Conservation (phyloP, 139 green algal genomes). For the Volvox reticuliferus region DNA sequence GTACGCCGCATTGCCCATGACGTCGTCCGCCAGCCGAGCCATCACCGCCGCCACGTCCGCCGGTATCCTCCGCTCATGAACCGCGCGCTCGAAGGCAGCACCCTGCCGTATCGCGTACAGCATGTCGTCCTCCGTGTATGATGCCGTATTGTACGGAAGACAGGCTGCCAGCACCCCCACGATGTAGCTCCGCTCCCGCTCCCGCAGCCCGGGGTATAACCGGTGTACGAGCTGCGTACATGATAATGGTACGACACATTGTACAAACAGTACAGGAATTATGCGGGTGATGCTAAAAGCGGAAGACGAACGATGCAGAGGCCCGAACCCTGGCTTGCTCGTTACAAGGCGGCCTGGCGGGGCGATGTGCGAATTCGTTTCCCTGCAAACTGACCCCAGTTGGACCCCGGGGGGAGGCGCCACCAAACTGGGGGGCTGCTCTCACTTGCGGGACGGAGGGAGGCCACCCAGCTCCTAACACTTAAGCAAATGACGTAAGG, state of each 20-base stretch:
- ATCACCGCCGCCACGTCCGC: neutral
- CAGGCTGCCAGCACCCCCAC: slow-evolving; percentile 25
- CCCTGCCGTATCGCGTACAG: slow-evolving; percentile 32
- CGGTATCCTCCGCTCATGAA: slow-evolving; percentile 4
- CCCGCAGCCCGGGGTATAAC: neutral
- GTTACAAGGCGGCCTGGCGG: no score
- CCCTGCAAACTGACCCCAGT: no score
- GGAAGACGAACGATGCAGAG: neutral
- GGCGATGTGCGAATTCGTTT: no score
- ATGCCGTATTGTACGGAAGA: slow-evolving; percentile 45
- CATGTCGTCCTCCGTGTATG: slow-evolving; percentile 54
- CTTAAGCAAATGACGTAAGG: no score
- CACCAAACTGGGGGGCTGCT: no score
- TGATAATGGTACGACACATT: neutral
- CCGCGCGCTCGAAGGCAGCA: slow-evolving; percentile 40
- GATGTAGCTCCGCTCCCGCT: slow-evolving; percentile 20
- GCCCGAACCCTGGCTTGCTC: no score
- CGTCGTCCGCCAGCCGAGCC: slow-evolving; percentile 12
- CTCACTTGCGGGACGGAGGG: no score
- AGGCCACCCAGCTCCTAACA: no score
- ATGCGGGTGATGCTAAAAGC: neutral
- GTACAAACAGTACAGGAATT: neutral
- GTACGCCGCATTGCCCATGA: slow-evolving; percentile 24
- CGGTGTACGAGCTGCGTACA: neutral
- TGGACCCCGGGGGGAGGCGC: no score